Percentiles rank a stretch among this genome's conserved stretches.
Conservation (phyloP, 1,139 yeast genomes). For the Suhomyces yuchorum region DNA sequence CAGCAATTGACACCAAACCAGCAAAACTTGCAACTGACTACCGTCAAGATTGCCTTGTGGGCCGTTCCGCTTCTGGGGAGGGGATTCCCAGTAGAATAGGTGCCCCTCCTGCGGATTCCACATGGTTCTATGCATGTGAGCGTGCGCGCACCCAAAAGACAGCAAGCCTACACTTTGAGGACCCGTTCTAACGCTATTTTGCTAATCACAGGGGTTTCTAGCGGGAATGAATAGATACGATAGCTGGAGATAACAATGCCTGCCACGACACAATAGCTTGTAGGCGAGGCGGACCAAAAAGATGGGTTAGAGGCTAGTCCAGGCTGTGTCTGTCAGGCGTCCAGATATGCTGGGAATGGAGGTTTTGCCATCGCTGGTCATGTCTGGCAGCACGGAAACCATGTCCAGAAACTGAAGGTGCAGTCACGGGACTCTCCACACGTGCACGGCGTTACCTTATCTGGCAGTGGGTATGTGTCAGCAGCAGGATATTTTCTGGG, state of each 20-base stretch:
- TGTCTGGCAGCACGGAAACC: too few relatives aligned
- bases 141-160: neutral
- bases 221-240: neutral
- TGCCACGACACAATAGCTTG: neutral
- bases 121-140: conserved; percentile 1
- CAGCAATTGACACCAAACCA: too few relatives aligned
- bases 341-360: too few relatives aligned
- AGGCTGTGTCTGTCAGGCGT: too few relatives aligned
- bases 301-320: too few relatives aligned
- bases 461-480: neutral
- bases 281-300: neutral
- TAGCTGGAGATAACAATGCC: neutral
- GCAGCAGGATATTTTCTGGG: neutral
- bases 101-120: neutral
- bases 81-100: conserved; percentile 1
- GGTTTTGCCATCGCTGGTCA: too few relatives aligned
- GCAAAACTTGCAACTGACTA: too few relatives aligned
- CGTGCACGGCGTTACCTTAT: neutral
- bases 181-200: conserved; percentile 7
- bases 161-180: neutral
- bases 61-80: neutral
- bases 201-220: neutral
- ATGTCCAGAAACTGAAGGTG: neutral
- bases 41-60: neutral
- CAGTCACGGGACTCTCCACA: neutral